Percentiles rank a stretch among this genome's conserved stretches.
These are phyloP conservation scores for Nicotiana attenuata DNA, from an alignment of 257 asterid genomes.

Conservation along the genomic window DNA sequence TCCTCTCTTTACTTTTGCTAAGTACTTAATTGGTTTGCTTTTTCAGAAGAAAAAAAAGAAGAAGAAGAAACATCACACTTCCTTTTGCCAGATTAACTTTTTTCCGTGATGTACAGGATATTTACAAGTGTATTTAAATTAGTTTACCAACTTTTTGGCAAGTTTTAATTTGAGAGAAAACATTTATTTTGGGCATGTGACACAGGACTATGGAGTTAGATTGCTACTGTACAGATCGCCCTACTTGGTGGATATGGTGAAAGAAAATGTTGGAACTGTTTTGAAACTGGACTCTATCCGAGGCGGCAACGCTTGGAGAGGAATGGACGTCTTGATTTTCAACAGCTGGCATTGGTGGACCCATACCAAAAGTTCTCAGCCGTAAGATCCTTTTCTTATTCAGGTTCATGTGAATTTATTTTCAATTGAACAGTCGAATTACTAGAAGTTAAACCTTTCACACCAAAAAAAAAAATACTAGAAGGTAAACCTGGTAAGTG, in stretches of 20 bases:
- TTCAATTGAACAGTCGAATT: not conserved
- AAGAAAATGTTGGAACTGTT: slow-evolving; percentile 46
- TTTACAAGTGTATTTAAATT: not conserved
- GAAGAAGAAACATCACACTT: not conserved
- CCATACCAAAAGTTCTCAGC: slow-evolving; percentile 65
- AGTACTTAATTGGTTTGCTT: not conserved
- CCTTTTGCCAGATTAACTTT: not conserved
- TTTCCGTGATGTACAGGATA: not conserved
- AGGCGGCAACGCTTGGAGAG: slow-evolving; percentile 61
- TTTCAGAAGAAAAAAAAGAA: not conserved
- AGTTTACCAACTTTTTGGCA: too few relatives aligned
- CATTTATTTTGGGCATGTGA: not conserved
- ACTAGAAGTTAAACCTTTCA: too few relatives aligned
- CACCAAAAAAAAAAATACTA: too few relatives aligned
- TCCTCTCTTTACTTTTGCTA: not conserved
- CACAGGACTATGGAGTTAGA: slow-evolving; percentile 65
- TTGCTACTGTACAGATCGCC: slow-evolving; percentile 64
- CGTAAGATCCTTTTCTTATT: slow-evolving; percentile 34
- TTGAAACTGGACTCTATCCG: slow-evolving; percentile 59
- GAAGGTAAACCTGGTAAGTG: not conserved
- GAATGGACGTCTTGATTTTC: slow-evolving; percentile 76
- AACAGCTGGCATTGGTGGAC: slow-evolving; percentile 99
- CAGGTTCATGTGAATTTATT: not conserved
- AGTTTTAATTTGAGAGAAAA: too few relatives aligned
- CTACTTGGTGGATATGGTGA: slow-evolving; percentile 66